Base-by-base conservation (phyloP, 805 yeast species). In the Suhomyces prunicola region DNA sequence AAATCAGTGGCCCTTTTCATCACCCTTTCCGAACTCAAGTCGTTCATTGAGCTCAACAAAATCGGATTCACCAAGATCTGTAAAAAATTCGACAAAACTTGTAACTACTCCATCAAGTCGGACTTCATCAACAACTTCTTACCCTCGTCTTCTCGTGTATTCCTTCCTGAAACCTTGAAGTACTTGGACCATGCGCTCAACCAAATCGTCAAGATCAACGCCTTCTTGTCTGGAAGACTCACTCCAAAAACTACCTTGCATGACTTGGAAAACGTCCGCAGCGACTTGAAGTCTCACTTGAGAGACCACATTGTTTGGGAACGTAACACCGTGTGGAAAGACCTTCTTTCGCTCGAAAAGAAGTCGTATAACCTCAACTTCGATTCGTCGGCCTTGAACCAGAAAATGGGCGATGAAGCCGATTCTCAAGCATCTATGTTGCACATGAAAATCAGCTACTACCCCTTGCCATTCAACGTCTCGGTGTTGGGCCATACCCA, bases 231-330 rank as follows among this genome's bases (percentile, higher is more conserved):
- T 4, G 70, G 65, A 31, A 60, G 60, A 44, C 60, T 74, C 15
- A 67, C 84, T 19, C 65, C 77, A 8, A 61, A 78, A 59, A 64
- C 79, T 44, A 88, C 92, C 0, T 73, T 62, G 65, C 41, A 83
- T 78, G 68, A 68, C 50, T 62, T 72, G 45, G 78, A 76, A 7
- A 53, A 65, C 15, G 76, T 82, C 41, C 74, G 72, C 46, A 68
- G 70, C 40, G 84, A 80, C 49, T 68, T 81, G 52, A 74, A 77
- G 57, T 71, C 81, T 3, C 80, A 80, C 57, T 71, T 93, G 57
- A 79, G 97, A 57, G 99, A 93, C 62, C 96, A 93, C 68, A 88
- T 93, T 35, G 97, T 92, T 17, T 93, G 97, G 96, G 98, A 93
- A 71, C 81, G 99, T 68, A 91, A 91, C 67, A 93, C 97, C 0